Evolutionary conservation across 805 yeast species (phyloP), one percentile per base, ranked within the genome.

Genomic region (Monosporozyma unispora): DNA sequence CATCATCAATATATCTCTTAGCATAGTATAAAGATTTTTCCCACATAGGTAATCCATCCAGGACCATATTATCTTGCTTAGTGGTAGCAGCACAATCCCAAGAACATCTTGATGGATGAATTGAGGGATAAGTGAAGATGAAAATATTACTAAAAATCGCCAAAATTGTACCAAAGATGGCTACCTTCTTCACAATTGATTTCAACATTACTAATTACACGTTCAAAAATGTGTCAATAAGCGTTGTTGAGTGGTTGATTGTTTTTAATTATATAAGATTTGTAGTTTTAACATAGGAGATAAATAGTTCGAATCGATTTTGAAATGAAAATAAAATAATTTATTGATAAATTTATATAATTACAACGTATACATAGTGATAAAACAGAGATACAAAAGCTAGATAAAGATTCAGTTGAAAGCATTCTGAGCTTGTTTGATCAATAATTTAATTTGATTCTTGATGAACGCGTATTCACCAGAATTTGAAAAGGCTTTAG

Each of bases 111-210:
- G 62, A 62, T 1, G 80, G 63, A 48, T 72, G 64, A 14, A 83
- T 52, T 37, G 87, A 82, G 1, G 95, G 95, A 61, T 87, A 89
- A 27, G 87, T 79, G 68, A 80, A 84, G 8, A 87, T 78, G 62
- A 84, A 85, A 1, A 76, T 46, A 58, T 87, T 86, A 45, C 82
- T 66, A 1, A 71, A 40, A 0, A 76, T 42, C 0, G 89, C 73
- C 8, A 70, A 28, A 1, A 60, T 8, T 1, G 66, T 54, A 6
- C 66, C 51, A 21, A 48, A 16, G 5, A 54, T 22, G 10, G 56
- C 52, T 31, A 51, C 45, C 23, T 28, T 47, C 22, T 40, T 49
- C 11, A 53, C 22, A 3, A 10, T 10, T 3, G 22, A 14, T 35
- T 46, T 52, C 22, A 45, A 25, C 50, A 49, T 51, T 14, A 31